These are phyloP conservation scores for Podospora anserina DNA, from an alignment of 495 filamentous ascomycete genomes.

Conservation along the genomic window DNA sequence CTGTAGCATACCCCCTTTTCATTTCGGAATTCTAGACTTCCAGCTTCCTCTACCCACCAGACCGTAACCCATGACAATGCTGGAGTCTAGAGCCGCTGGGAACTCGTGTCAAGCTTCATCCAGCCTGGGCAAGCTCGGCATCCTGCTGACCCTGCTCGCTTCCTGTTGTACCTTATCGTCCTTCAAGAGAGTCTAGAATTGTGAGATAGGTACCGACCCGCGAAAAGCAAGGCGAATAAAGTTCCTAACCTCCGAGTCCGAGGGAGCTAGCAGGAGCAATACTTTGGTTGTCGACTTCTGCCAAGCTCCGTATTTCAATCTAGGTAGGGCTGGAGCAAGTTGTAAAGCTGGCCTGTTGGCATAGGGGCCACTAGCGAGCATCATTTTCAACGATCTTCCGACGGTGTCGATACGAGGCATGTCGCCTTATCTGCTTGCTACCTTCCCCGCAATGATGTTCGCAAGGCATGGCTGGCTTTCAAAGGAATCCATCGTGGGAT, in stretches of 20 bases:
- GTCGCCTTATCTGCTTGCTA: conserved; percentile 3
- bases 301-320: background rate
- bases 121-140: background rate
- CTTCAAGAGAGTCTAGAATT: background rate
- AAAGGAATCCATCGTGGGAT: background rate
- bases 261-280: background rate
- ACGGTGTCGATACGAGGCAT: background rate
- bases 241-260: background rate
- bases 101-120: background rate
- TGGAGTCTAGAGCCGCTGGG: background rate
- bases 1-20: background rate
- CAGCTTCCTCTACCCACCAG: conserved; percentile 10
- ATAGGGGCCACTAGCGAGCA: background rate
- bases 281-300: background rate
- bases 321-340: background rate
- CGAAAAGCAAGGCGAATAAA: background rate
- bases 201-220: background rate
- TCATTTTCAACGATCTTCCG: background rate
- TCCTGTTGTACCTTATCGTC: background rate
- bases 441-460: conserved; percentile 1
- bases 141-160: background rate
- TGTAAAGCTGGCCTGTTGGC: background rate
- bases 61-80: background rate
- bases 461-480: background rate
- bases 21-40: conserved; percentile 26